Base-by-base conservation (phyloP, 768 basidiomycete genomes). In the Lepiota brunneoincarnata region DNA sequence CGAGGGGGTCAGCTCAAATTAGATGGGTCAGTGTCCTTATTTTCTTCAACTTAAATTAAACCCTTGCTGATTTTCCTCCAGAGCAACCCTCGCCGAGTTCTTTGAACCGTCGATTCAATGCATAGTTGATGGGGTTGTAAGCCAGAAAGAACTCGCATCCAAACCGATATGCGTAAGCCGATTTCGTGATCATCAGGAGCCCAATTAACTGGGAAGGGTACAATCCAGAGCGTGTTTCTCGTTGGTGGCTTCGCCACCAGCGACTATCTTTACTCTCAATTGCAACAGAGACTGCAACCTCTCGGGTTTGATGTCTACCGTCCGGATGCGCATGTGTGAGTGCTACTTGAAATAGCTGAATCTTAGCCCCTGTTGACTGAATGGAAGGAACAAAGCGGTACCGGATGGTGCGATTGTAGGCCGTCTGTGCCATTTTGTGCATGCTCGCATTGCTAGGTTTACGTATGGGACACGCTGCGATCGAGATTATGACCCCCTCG, bases 231-330 rank as follows among this genome's bases (percentile, higher is more conserved):
- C 14, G 65, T 74, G 4, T 66, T 75, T 46, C 69, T 83, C 1
- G 79, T 81, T 10, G 80, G 81, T 14, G 81, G 80, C 0, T 82
- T 82, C 61, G 76, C 76, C 15, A 75, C 77, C 0, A 80, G 75
- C 57, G 73, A 78, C 41, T 81, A 75, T 70, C 62, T 82, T 14
- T 76, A 70, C 56, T 54, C 66, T 1, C 63, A 70, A 49, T 67
- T 82, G 1, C 72, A 69, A 50, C 64, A 60, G 49, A 54, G 63
- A 7, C 62, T 82, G 11, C 65, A 63, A 2, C 55, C 64, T 3
- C 59, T 67, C 0, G 71, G 72, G 26, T 58, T 78, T 38, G 65
- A 59, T 35, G 58, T 81, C 7, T 71, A 68, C 52, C 67, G 76
- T 11, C 80, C 80, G 0, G 78, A 80, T 57, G 73, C 69, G n/a